Evolutionary conservation across 805 yeast species (phyloP), one percentile per base, ranked within the genome.

Genomic region (Wickerhamomyces bisporus): DNA sequence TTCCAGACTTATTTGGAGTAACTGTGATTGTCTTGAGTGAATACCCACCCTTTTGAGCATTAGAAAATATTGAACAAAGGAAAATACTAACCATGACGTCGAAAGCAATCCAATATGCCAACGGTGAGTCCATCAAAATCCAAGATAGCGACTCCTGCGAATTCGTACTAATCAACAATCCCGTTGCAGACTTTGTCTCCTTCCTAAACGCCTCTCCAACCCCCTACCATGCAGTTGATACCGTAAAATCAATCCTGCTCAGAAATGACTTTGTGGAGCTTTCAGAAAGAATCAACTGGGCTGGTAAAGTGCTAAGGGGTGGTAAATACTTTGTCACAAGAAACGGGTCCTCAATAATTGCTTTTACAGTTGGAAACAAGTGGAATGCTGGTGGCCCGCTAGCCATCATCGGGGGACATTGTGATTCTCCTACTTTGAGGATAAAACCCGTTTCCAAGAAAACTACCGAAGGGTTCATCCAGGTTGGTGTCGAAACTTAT

Each of bases 341-440:
- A 60, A 93, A 93, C 58, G 85, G 79, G 17, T 86, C 96, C 3
- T 86, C 96, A 1, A 68, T 91, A 19, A 79, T 91, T 47, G 96
- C 96, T 1, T 89, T 91, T 62, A 75, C 80, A 2, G 81, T 87
- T 15, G 96, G 96, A 26, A 71, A 71, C 2, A 55, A 76, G 34
- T 86, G 84, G 78, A 52, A 41, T 3, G 79, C 84, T 3, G 96
- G 95, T 10, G 79, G 81, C 45, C 91, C 95, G 9, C 70, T 88
- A 44, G 77, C 97, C 5, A 80, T 93, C 37, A 83, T 89, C 26
- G 98, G 98, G 14, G 96, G 96, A 2, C 98, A 91, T 61, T 89
- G 97, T 0, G 98, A 91, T 60, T 85, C 95, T 5, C 98, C 98
- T 10, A 79, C 86, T 24, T 68, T 91, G 47, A 74, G 95, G 56